Evolutionary conservation across 805 yeast genomes (phyloP).

Genomic region (Monosporozyma siamensis): DNA sequence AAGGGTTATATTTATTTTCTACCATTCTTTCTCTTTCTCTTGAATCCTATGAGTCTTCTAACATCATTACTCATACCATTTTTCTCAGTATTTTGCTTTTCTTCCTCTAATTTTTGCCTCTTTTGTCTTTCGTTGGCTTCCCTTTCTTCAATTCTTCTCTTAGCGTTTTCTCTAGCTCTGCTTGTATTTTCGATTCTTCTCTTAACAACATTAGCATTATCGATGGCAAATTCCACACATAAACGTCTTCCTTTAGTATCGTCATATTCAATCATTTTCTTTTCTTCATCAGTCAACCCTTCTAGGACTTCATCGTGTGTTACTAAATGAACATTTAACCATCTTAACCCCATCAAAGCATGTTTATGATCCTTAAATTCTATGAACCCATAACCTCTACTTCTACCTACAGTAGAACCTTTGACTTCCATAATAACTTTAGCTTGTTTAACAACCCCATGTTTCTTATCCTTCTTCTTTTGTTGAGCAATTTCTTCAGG

Average conservation of each 20-base stretch:
- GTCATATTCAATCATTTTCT: constrained; percentile 44
- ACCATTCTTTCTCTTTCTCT: constrained; percentile 54
- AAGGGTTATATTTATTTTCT: constrained; percentile 24
- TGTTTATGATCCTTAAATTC: constrained; percentile 86
- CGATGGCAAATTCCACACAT: constrained; percentile 92
- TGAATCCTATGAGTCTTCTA: constrained; percentile 56
- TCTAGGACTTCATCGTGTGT: constrained; percentile 56
- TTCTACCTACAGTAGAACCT: constrained; percentile 76
- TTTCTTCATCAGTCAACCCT: constrained; percentile 64
- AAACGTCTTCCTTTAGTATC: constrained; percentile 58
- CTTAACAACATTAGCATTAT: constrained; percentile 86
- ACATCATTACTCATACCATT: constrained; percentile 44
- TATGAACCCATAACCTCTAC: constrained; percentile 93
- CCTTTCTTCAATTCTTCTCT: constrained; percentile 23
- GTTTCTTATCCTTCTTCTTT: constrained; percentile 57
- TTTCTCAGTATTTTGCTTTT: constrained; percentile 12
- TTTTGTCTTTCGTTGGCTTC: constrained; percentile 13
- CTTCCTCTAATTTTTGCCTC: constrained; percentile 22
- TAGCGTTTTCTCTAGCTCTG: constrained; percentile 32
- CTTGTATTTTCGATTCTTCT: constrained; percentile 69
- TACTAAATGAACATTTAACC: constrained; percentile 92
- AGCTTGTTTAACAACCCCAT: constrained; percentile 88
- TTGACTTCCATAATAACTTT: constrained; percentile 89
- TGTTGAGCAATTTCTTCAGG: constrained; percentile 31
- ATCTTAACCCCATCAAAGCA: constrained; percentile 93